phyloP scores from a whole-genome alignment of 805 yeast genomes.

The Lipomyces mesembrius region DNA sequence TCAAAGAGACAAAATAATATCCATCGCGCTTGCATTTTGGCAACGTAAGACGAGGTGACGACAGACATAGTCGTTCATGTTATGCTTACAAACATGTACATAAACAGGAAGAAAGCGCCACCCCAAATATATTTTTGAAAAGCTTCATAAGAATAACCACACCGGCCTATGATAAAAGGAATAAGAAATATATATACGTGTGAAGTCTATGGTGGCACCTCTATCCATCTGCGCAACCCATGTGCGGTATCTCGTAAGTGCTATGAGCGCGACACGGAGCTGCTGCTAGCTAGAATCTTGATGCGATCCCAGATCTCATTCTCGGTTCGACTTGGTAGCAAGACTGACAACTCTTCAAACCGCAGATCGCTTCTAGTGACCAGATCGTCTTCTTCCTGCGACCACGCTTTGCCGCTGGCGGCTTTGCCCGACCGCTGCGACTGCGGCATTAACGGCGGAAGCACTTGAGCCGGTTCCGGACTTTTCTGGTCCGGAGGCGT shows the following conservation, averaged over 20 bases:
- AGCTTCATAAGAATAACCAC: background rate
- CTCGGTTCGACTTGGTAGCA: slow-evolving; percentile 74
- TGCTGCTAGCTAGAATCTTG: slow-evolving; percentile 39
- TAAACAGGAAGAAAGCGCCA: background rate
- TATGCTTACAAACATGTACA: background rate
- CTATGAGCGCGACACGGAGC: slow-evolving; percentile 3
- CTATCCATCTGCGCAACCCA: background rate
- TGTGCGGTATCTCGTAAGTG: background rate
- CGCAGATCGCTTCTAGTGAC: slow-evolving; percentile 62
- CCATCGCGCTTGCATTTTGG: slow-evolving; percentile 1
- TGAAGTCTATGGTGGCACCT: background rate
- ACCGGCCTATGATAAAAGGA: background rate
- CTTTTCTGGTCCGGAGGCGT: background rate
- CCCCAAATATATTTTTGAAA: background rate
- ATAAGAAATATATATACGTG: background rate
- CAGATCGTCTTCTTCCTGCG: slow-evolving; percentile 75
- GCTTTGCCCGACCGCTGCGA: background rate
- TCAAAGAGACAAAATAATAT: background rate
- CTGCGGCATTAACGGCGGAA: background rate
- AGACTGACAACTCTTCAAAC: slow-evolving; percentile 71
- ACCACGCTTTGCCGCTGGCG: slow-evolving; percentile 47
- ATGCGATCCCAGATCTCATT: slow-evolving; percentile 69
- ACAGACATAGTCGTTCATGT: background rate
- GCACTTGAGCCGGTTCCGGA: background rate
- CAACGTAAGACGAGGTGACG: background rate